These are phyloP conservation scores for Penicillium chermesinum DNA, from an alignment of 495 filamentous ascomycete genomes.

Conservation along the genomic window DNA sequence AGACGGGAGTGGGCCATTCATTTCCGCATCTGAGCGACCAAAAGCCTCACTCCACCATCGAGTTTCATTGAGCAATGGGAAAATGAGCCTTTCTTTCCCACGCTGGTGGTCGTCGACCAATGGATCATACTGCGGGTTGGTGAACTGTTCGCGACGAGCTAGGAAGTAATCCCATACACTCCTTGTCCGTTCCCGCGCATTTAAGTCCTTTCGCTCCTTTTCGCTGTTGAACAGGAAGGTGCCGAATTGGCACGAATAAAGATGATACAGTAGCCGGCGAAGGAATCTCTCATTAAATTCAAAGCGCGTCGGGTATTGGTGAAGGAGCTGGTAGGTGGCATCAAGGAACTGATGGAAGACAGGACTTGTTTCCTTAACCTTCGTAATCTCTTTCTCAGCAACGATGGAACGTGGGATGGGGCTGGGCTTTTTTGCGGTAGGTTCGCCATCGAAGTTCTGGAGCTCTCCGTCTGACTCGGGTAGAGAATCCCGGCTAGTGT, in stretches of 20 bases:
- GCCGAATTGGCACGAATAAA: constrained; percentile 94
- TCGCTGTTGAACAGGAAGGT: constrained; percentile 96
- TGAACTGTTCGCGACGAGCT: constrained; percentile 68
- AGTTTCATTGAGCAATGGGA: constrained; percentile 63
- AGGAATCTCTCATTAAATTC: constrained; percentile 97
- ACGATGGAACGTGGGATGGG: constrained; percentile 32
- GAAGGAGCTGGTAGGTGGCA: constrained; percentile 82
- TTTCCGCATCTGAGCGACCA: constrained; percentile 78
- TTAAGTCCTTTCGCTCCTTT: constrained; percentile 74
- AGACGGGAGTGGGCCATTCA: constrained; percentile 63
- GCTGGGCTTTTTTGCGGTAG: constrained; percentile 38
- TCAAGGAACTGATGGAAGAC: constrained; percentile 99
- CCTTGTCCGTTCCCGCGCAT: constrained; percentile 65
- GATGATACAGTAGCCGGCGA: constrained; percentile 83
- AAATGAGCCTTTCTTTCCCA: constrained; percentile 76
- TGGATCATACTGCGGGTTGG: constrained; percentile 72
- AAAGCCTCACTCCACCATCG: constrained; percentile 93
- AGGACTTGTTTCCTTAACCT: constrained; percentile 83
- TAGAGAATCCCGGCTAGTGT: constrained; percentile 60
- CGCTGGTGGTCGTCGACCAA: constrained; percentile 70
- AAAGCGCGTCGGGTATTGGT: constrained; percentile 85
- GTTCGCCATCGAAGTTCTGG: constrained; percentile 49
- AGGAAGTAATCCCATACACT: constrained; percentile 98
- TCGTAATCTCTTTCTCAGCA: constrained; percentile 53
- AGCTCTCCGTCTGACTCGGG: constrained; percentile 58